Evolutionary conservation across 2,329 filamentous ascomycete genomes (phyloP), one percentile per base, ranked within the genome.

Genomic region (Chalaropsis thielavioides): DNA sequence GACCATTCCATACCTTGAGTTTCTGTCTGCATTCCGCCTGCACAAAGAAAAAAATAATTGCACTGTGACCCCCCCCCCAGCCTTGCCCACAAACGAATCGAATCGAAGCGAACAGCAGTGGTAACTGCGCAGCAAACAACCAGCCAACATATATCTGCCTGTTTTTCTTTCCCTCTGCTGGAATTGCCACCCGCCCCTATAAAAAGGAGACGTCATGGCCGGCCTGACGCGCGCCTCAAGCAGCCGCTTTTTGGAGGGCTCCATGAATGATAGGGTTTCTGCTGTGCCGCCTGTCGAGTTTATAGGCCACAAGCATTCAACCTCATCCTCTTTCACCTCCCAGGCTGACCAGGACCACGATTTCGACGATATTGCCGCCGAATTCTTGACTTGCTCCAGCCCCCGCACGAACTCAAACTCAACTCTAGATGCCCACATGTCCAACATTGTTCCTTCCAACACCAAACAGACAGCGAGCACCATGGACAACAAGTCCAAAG

Each of bases 181-280:
- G 43, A 35, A 31, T 51, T 56, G 38, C 38, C 38, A 58, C 46
- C 17, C 13, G 24, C 27, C 27, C 49, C 27, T 58, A 62, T 46
- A 66, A 62, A 62, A 22, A 62, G 38, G 49, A 41, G 17, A 38
- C 59, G 56, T n/a, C 44, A 67, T 67, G 65, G 65, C 22, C n/a
- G 65, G 65, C 15, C 46, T 67, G 11, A 27, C 35, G n/a, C 65
- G 65, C n/a, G 65, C 65, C 24, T 41, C 65, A 41, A 77, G 83
- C 76, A 77, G 83, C 76, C 72, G 84, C 75, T 78, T 95, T 81
- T 71, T 86, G 44, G 91, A 96, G 75, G 91, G 88, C 49, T 92
- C 87, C 71, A 92, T 96, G 89, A 90, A 86, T 71, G 89, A 95
- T 74, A 85, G 88, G 69, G 79, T 83, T 40, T 92, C 88, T 71